Percentiles rank a stretch among this genome's conserved stretches.
Conservation (phyloP, 2,329 filamentous ascomycete genomes). For the Apiospora phragmitis region DNA sequence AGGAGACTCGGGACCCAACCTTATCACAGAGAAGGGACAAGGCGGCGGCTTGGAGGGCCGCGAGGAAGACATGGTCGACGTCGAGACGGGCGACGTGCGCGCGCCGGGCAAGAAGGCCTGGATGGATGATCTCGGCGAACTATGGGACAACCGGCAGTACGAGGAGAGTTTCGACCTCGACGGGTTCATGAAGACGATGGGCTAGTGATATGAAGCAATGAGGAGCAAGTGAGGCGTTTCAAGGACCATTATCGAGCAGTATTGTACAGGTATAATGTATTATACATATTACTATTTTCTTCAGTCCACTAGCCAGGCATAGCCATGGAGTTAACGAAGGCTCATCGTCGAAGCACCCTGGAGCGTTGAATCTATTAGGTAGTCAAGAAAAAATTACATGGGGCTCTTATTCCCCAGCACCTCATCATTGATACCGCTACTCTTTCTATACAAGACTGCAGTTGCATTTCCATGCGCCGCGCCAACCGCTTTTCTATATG, state of each 20-base stretch:
- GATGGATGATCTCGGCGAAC: conserved; percentile 89
- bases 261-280: conserved; percentile 11
- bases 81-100: conserved; percentile 86
- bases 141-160: conserved; percentile 98
- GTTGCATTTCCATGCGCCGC: too few relatives aligned
- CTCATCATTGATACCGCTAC: not conserved
- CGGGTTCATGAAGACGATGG: conserved; percentile 91
- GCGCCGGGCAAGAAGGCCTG: conserved; percentile 96
- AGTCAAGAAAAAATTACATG: not conserved
- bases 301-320: not conserved
- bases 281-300: conserved; percentile 1
- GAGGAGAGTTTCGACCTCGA: conserved; percentile 97
- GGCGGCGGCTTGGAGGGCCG: conserved; percentile 58
- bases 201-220: conserved; percentile 11
- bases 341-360: not conserved
- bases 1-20: conserved; percentile 71
- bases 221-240: not conserved
- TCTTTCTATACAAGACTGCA: too few relatives aligned
- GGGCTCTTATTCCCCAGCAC: not conserved
- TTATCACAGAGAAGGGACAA: conserved; percentile 62
- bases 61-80: conserved; percentile 87
- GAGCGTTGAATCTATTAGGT: not conserved
- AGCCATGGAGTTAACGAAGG: not conserved
- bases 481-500: too few relatives aligned
- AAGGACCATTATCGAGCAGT: not conserved